Evolutionary conservation across 139 green algal genomes (phyloP).

Genomic region (Limnomonas spitsbergensis): DNA sequence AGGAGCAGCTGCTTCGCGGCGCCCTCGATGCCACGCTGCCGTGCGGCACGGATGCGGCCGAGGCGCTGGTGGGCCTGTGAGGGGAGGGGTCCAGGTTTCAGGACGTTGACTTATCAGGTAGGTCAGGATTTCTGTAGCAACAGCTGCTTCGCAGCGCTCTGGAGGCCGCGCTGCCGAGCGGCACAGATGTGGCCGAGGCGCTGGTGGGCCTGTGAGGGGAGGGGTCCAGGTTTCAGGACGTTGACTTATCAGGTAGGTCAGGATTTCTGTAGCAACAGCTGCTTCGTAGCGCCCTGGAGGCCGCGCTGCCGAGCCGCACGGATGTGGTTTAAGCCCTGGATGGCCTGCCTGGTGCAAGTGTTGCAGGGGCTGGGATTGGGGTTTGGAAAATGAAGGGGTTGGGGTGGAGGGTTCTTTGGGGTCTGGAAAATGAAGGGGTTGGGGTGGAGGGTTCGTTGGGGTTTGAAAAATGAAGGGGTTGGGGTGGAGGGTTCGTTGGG

Average conservation of each 20-base stretch:
- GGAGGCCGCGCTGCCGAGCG: constrained; percentile 20
- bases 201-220: constrained; percentile 25
- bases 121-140: constrained; percentile 24
- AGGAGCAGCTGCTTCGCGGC: constrained; percentile 26
- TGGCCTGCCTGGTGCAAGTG: constrained; percentile 14
- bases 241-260: background rate
- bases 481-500: too few relatives aligned
- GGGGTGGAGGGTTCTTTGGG: too few relatives aligned
- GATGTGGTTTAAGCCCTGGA: constrained; percentile 24
- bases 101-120: background rate
- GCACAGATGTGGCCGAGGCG: constrained; percentile 15
- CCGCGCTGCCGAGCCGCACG: constrained; percentile 18
- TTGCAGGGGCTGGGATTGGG: too few relatives aligned
- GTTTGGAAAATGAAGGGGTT: too few relatives aligned
- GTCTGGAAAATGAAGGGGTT: too few relatives aligned
- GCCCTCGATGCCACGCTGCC: constrained; percentile 19
- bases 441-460: too few relatives aligned
- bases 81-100: background rate
- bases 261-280: constrained; percentile 30
- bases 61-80: constrained; percentile 30
- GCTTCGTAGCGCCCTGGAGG: constrained; percentile 9
- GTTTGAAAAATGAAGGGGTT: too few relatives aligned
- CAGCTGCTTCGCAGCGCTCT: constrained; percentile 18
- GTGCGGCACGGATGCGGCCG: constrained; percentile 16
- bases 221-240: background rate